Percentiles rank a stretch among this genome's conserved stretches.
phyloP scores from a whole-genome alignment of 2,329 filamentous ascomycete genomes.

The Diaporthe helianthi region DNA sequence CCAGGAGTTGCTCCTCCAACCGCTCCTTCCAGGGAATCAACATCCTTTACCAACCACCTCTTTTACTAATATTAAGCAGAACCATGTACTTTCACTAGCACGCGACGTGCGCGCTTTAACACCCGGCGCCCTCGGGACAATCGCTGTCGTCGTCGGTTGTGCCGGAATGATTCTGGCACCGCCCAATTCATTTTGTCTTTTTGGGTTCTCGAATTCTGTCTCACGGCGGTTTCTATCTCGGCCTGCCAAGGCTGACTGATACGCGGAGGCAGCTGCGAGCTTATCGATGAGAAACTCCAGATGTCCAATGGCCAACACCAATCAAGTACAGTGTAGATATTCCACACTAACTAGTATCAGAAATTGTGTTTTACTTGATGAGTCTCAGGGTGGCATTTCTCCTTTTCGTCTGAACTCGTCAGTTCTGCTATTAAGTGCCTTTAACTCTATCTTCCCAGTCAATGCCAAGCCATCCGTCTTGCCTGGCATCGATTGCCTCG shows the following conservation, averaged over 20 bases:
- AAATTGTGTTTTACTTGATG: constrained; percentile 13
- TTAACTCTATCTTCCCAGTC: background rate
- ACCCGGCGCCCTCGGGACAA: background rate
- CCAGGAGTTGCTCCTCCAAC: constrained; percentile 24
- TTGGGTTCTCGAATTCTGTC: background rate
- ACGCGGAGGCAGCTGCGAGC: no score
- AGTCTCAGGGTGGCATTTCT: constrained; percentile 11
- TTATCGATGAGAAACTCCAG: background rate
- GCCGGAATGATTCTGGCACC: background rate
- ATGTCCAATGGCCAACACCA: background rate
- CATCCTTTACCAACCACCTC: constrained; percentile 23
- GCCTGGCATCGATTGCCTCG: background rate
- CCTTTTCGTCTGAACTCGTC: constrained; percentile 2
- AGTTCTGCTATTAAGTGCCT: background rate
- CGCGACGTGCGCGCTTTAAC: background rate
- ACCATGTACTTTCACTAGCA: constrained; percentile 4
- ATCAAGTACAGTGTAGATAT: background rate
- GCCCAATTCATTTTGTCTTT: background rate
- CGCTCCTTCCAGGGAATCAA: constrained; percentile 19
- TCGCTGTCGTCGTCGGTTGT: background rate
- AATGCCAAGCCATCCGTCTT: background rate
- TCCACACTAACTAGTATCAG: background rate
- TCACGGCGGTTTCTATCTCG: background rate
- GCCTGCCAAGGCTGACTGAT: constrained; percentile 10
- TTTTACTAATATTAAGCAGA: constrained; percentile 16